Evolutionary conservation across 2,329 filamentous ascomycete species (phyloP).

Genomic region (Aspergillus vadensis): DNA sequence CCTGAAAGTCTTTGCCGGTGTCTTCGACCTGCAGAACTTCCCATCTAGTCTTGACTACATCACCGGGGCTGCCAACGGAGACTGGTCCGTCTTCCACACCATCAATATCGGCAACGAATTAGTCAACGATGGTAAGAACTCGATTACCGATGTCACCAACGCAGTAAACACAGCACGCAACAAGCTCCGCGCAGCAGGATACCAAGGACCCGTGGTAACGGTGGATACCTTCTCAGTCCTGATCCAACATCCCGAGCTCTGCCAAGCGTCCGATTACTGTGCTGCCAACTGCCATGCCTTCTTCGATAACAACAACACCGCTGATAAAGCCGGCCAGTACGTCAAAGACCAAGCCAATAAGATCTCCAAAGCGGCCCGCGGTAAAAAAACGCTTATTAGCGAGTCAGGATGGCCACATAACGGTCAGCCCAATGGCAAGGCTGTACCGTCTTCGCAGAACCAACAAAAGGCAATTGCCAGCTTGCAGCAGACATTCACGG

Average conservation of each 20-base stretch:
- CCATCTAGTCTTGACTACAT: slow-evolving; percentile 62
- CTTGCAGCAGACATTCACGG: slow-evolving; percentile 61
- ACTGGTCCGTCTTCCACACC: slow-evolving; percentile 71
- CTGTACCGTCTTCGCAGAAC: slow-evolving; percentile 68
- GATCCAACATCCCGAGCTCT: slow-evolving; percentile 68
- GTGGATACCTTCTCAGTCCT: slow-evolving; percentile 76
- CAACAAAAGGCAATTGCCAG: slow-evolving; percentile 67
- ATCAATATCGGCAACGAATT: slow-evolving; percentile 80
- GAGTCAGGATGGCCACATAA: slow-evolving; percentile 83
- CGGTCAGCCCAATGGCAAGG: slow-evolving; percentile 65
- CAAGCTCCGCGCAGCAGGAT: slow-evolving; percentile 64
- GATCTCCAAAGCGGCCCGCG: slow-evolving; percentile 51
- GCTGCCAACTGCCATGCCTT: slow-evolving; percentile 83
- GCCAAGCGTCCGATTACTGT: slow-evolving; percentile 73
- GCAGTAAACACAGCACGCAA: slow-evolving; percentile 61
- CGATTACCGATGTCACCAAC: slow-evolving; percentile 55
- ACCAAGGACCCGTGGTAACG: slow-evolving; percentile 71
- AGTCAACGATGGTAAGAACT: slow-evolving; percentile 64
- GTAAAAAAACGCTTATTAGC: slow-evolving; percentile 70
- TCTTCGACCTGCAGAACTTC: slow-evolving; percentile 65
- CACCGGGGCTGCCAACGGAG: slow-evolving; percentile 53
- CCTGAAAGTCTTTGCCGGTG: slow-evolving; percentile 73
- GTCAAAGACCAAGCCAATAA: slow-evolving; percentile 57
- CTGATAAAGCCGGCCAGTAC: slow-evolving; percentile 67
- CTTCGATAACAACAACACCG: slow-evolving; percentile 67